Base-by-base conservation (phyloP, 2,329 filamentous ascomycete genomes). In the Fusarium caatingaense region DNA sequence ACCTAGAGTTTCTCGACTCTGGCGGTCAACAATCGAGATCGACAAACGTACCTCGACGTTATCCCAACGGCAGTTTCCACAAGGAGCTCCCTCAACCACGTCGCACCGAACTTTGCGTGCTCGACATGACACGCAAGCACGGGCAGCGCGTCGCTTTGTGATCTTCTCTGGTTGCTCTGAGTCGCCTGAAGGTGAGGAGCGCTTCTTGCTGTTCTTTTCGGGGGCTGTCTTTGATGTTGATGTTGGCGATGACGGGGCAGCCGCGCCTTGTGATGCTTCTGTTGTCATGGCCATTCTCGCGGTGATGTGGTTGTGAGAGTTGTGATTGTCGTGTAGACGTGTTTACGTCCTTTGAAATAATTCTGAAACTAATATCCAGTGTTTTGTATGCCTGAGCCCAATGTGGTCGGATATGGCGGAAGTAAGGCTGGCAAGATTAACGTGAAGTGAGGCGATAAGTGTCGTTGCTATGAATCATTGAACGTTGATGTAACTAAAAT, bases 91-190 rank as follows among this genome's bases (percentile, higher is more conserved):
- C 80, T 97, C 93, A 63, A 96, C 93, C 60, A 97, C 94, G 83
- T 98, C 94, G 83, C 94, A 98, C 60, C 94, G 89, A 44, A 98
- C 94, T 80, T 98, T 98, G 77, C 94, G 90, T 60, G 92, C 90
- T 75, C 94, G 88, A 81, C 94, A 97, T 74, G 92, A 93, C 68
- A 93, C 93, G 79, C 94, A 98, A 20, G 94, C 94, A 74, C 95
- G 92, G 12, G 94, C 93, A n/a, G 94, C 94, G 77, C 94, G 88
- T 76, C 94, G 88, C 82, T 97, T 98, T 56, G 82, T 87, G 67
- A 85, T 76, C 77, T 89, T 89, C 64, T 81, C 77, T 13, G 80
- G 76, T 15, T 74, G 74, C 21, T 76, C 78, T 10, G 74, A 72
- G 30, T 76, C 76, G 59, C 68, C 73, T 18, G 66, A 72, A 18